Conservation (phyloP, 345 rosid species). For the Psidium guajava region DNA sequence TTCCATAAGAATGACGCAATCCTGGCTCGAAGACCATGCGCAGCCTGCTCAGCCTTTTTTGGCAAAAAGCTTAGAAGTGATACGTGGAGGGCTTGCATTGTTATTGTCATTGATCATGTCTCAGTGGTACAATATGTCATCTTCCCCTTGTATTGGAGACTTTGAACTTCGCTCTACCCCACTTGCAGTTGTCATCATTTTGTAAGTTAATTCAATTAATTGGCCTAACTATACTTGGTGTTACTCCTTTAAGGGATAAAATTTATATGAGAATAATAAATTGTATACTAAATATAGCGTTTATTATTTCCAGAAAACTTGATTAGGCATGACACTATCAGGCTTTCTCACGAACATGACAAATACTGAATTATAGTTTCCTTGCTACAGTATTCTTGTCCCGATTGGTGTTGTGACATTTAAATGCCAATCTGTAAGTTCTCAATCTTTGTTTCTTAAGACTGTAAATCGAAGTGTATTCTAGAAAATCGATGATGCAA, state of each 20-base stretch:
- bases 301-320: neutral
- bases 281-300: neutral
- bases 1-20: slow-evolving; percentile 9
- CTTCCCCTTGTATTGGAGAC: neutral
- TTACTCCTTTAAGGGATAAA: neutral
- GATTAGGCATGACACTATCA: neutral
- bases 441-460: neutral
- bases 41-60: neutral
- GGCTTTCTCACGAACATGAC: neutral
- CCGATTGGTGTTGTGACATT: neutral
- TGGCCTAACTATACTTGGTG: neutral
- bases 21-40: neutral
- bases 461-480: neutral
- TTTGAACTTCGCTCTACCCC: neutral
- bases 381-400: neutral
- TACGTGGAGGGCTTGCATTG: neutral
- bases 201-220: neutral
- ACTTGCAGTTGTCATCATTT: neutral
- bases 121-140: neutral
- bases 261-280: no score
- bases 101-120: neutral
- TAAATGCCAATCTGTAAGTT: neutral
- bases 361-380: neutral
- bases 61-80: neutral
- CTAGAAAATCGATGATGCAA: neutral